Base-by-base conservation (phyloP, 805 yeast species). In the Saccharomycopsis amapae region DNA sequence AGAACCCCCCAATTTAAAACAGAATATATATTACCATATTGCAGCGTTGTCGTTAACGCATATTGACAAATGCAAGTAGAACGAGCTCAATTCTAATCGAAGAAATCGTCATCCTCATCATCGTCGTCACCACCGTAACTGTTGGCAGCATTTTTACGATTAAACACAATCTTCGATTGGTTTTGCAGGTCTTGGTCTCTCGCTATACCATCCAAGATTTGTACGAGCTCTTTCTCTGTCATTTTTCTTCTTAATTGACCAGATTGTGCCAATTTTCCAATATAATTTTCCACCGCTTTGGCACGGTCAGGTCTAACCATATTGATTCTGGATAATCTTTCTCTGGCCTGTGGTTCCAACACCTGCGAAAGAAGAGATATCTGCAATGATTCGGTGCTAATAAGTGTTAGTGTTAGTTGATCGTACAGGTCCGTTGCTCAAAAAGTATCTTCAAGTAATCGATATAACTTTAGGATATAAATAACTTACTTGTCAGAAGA, bases 301-400 rank as follows among this genome's bases (percentile, higher is more conserved):
- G 95, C 97, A 46, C 97, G 71, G 44, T 93, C 97, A 2, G 94
- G 94, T 58, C 89, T 78, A 37, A 90, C 98, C 60, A 93, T 74
- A 24, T 87, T 69, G 17, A 90, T 94, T 48, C 98, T 71, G 17
- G 89, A 77, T 38, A 90, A 69, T 49, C 98, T 72, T 58, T 90
- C 97, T 39, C 94, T 72, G 1, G 97, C 98, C 42, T 73, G 76
- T 9, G 90, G 80, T 46, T 85, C 85, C 38, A 93, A 69, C 18
- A 87, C 74, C 53, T 84, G 90, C 5, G 85, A 50, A 20, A 49
- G 20, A 9, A 51, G 20, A 15, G 38, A 37, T 22, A 15, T 23
- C 32, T 40, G 43, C 12, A 39, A 37, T 1, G 40, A 19, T n/a
- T 41, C 20, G 13, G 18, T 38, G 12, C 30, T 44, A 10, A 7